phyloP scores from a whole-genome alignment of 2,329 filamentous ascomycete species.

The Trichoderma endophyticum region DNA sequence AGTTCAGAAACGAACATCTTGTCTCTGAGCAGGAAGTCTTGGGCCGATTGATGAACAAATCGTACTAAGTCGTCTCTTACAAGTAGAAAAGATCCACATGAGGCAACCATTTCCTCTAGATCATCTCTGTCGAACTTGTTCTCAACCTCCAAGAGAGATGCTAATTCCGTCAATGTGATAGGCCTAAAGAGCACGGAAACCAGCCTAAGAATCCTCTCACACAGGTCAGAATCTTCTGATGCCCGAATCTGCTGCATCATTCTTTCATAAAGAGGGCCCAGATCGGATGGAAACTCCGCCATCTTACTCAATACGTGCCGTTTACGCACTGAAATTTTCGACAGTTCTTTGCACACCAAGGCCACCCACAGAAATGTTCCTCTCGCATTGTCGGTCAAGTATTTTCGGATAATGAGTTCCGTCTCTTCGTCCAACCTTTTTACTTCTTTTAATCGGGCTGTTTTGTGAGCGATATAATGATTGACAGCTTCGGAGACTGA shows the following conservation, averaged over 20 bases:
- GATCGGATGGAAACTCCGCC: conserved; percentile 31
- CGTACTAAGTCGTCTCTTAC: conserved; percentile 31
- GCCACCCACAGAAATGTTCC: conserved; percentile 33
- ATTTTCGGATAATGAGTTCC: neutral
- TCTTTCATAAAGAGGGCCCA: conserved; percentile 36
- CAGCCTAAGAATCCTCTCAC: conserved; percentile 34
- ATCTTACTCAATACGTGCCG: conserved; percentile 24
- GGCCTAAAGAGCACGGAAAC: conserved; percentile 34
- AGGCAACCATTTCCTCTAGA: neutral
- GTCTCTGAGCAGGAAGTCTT: conserved; percentile 37
- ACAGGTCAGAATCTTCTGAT: conserved; percentile 30
- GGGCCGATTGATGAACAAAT: conserved; percentile 44
- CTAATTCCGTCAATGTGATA: conserved; percentile 32
- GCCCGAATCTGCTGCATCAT: conserved; percentile 37
- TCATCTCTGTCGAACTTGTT: conserved; percentile 9
- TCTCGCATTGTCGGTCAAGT: conserved; percentile 32
- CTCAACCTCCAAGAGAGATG: neutral
- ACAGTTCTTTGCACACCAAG: conserved; percentile 22
- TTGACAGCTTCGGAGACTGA: conserved; percentile 36
- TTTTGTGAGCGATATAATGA: conserved; percentile 36
- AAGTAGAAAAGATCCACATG: conserved; percentile 41
- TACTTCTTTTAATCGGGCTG: conserved; percentile 26
- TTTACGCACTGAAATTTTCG: neutral
- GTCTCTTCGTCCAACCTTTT: conserved; percentile 18
- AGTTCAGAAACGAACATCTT: conserved; percentile 25